Evolutionary conservation across 2,329 filamentous ascomycete genomes (phyloP), one percentile per base, ranked within the genome.

Genomic region (Malbranchea zuffiana): DNA sequence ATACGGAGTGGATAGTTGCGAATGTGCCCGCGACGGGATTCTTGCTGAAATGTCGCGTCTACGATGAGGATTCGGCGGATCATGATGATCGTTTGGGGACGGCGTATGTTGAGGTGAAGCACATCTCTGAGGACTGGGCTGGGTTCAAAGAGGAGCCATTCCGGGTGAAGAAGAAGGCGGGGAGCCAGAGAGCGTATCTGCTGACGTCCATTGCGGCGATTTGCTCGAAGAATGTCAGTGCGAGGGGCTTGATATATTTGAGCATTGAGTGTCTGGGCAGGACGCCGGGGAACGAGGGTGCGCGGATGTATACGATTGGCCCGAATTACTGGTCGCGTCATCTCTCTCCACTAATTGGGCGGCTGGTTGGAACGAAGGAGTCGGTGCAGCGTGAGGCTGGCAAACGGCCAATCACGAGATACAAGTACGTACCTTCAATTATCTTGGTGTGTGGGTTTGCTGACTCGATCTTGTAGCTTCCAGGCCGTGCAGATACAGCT

Each of bases 401-500:
- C 25, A 71, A 73, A 40, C 68, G 67, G 42, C 68, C 69, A 45
- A 68, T 75, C 2, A 72, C 82, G 51, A 79, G 77, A 66, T 88
- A 88, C 55, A 84, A 90, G 80, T 82, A 65, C 46, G 75, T 64
- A 6, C 5, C 19, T 5, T 7, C 17, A 3, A 19, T 5, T 13
- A 17, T 4, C 25, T 10, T 12, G 13, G 16, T n/a, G 2, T 36
- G 20, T 11, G 30, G 11, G 32, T 12, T 18, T 7, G 16, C 23
- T 17, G n/a, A 13, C 26, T 1, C 6, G 35, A n/a, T 13, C 17
- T 30, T 19, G 18, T 30, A 87, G 82, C 59, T 96, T 96, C 61
- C 87, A 94, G 68, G 83, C 88, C 25, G 87, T 85, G 55, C 82
- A 95, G 57, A 78, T 95, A 51, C 88, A 95, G 56, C 71, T 96